Evolutionary conservation across 345 rosid genomes (phyloP).

Genomic region (Pelargonium nanum): DNA sequence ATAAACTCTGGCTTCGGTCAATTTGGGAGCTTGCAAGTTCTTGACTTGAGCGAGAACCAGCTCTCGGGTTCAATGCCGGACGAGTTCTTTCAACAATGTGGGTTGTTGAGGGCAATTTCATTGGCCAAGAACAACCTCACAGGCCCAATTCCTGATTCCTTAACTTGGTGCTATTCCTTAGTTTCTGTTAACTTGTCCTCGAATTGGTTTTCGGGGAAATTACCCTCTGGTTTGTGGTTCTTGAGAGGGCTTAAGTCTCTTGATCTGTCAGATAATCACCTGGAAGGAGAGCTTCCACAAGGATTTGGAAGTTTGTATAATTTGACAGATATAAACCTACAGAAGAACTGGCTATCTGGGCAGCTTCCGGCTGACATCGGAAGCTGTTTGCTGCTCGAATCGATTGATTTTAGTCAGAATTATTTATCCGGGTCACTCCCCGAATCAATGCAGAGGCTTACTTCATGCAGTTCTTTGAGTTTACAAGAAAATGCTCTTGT

Average conservation of each 20-base stretch:
- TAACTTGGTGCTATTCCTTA: constrained; percentile 49
- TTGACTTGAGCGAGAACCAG: constrained; percentile 60
- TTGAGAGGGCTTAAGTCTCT: constrained; percentile 45
- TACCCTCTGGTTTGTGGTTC: constrained; percentile 55
- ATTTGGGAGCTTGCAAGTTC: constrained; percentile 32
- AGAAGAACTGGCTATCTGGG: constrained; percentile 53
- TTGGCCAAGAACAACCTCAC: constrained; percentile 58
- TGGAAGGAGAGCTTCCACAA: constrained; percentile 52
- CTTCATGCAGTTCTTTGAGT: constrained; percentile 38
- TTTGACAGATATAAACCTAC: constrained; percentile 37
- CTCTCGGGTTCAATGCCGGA: constrained; percentile 62
- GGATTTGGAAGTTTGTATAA: constrained; percentile 51
- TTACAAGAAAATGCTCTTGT: constrained; percentile 43
- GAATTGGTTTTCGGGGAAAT: constrained; percentile 59
- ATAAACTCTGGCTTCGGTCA: constrained; percentile 46
- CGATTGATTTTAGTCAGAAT: constrained; percentile 56
- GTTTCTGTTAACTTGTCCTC: constrained; percentile 48
- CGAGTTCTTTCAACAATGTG: constrained; percentile 68
- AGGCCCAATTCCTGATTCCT: constrained; percentile 56
- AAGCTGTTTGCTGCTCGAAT: constrained; percentile 36
- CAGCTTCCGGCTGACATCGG: constrained; percentile 57
- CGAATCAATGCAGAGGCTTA: constrained; percentile 44
- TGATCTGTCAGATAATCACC: constrained; percentile 54
- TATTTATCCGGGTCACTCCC: constrained; percentile 61
- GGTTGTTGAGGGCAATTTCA: constrained; percentile 53